These are phyloP conservation scores for Ophiostoma tasmaniense DNA, from an alignment of 2,329 filamentous ascomycete genomes.

Conservation along the genomic window DNA sequence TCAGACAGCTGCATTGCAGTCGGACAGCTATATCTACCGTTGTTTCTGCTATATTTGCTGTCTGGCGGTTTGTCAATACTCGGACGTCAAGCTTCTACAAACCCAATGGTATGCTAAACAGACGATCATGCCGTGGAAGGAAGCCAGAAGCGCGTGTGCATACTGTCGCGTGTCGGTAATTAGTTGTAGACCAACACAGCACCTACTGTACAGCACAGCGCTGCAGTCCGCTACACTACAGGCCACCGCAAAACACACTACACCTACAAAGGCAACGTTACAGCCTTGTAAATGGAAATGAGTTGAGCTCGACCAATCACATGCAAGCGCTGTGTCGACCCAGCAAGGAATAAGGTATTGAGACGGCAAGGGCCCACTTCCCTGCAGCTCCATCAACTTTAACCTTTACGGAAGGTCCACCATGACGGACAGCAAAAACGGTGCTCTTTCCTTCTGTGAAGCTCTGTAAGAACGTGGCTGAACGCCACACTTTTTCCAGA, in stretches of 20 bases:
- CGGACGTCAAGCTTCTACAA: too few relatives aligned
- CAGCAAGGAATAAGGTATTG: neutral
- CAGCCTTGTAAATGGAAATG: constrained; percentile 2
- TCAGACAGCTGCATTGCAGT: too few relatives aligned
- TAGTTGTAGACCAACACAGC: too few relatives aligned
- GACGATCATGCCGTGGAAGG: neutral
- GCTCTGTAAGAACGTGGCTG: neutral
- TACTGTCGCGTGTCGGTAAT: too few relatives aligned
- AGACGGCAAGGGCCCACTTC: neutral
- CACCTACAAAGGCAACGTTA: constrained; percentile 6
- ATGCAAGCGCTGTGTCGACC: neutral
- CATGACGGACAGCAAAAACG: neutral
- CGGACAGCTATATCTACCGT: too few relatives aligned
- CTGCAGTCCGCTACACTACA: too few relatives aligned
- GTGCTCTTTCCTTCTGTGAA: neutral
- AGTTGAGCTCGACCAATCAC: neutral
- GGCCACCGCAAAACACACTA: too few relatives aligned
- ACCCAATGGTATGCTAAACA: too few relatives aligned
- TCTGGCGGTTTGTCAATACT: too few relatives aligned
- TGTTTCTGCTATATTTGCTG: too few relatives aligned
- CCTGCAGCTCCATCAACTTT: neutral
- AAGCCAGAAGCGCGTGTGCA: neutral
- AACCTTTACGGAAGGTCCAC: neutral
- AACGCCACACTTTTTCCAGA: neutral
- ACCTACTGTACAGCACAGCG: neutral